Percentiles rank a stretch among this genome's conserved stretches.
Evolutionary conservation across 129 eudicot species (phyloP).

Genomic region (Flaveria brownii): DNA sequence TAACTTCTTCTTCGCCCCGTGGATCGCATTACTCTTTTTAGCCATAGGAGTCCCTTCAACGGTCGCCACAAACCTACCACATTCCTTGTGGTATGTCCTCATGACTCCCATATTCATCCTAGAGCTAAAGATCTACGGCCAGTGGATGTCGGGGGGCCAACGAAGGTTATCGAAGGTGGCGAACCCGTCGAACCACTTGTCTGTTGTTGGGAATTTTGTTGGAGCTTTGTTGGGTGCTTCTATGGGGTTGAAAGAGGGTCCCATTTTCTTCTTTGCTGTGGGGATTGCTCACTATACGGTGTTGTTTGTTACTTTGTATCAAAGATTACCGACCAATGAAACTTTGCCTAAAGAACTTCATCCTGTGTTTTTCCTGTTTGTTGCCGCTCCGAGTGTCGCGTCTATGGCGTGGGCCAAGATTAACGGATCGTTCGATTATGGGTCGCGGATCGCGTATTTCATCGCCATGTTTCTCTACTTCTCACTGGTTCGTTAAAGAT

Average conservation of each 20-base stretch:
- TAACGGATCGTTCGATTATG: constrained; percentile 65
- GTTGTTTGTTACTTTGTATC: constrained; percentile 75
- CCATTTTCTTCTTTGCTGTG: constrained; percentile 75
- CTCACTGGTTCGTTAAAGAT: constrained; percentile 48
- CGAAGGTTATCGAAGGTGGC: constrained; percentile 83
- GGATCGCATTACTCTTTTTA: constrained; percentile 57
- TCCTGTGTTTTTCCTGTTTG: constrained; percentile 79
- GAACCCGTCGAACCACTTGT: constrained; percentile 71
- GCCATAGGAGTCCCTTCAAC: constrained; percentile 61
- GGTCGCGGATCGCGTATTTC: constrained; percentile 68
- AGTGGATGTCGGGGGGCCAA: constrained; percentile 91
- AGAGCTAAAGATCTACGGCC: constrained; percentile 81
- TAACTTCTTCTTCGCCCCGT: constrained; percentile 86
- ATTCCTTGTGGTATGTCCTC: constrained; percentile 58
- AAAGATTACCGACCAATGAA: constrained; percentile 74
- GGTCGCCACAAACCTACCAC: constrained; percentile 35
- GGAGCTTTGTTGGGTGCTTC: constrained; percentile 74
- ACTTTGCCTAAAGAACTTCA: constrained; percentile 83
- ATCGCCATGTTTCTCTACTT: constrained; percentile 71
- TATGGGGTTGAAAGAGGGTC: constrained; percentile 86
- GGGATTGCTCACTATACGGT: constrained; percentile 78
- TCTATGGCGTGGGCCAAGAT: constrained; percentile 84
- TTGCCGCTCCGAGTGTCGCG: constrained; percentile 80
- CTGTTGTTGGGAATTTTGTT: constrained; percentile 78
- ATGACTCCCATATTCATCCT: constrained; percentile 63